Evolutionary conservation across 805 yeast genomes (phyloP).

Genomic region (Nakazawaea molendinolei): DNA sequence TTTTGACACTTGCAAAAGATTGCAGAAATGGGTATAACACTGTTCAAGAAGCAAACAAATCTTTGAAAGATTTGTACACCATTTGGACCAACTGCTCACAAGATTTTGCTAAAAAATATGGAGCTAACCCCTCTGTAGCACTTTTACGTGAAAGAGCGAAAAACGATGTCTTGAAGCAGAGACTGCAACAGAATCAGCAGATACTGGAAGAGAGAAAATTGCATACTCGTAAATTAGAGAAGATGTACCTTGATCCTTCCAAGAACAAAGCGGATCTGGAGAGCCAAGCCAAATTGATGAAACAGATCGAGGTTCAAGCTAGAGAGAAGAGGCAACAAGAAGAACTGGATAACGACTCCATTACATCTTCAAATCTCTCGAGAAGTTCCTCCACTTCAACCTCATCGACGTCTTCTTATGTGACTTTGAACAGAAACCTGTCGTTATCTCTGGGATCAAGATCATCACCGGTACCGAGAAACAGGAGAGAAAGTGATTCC

Average conservation of each 20-base stretch:
- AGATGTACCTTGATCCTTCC: slow-evolving; percentile 19
- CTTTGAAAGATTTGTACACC: slow-evolving; percentile 30
- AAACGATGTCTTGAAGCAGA: slow-evolving; percentile 8
- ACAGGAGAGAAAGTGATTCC: neutral
- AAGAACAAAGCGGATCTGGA: slow-evolving; percentile 20
- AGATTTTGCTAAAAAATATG: slow-evolving; percentile 30
- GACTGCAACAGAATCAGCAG: slow-evolving; percentile 4
- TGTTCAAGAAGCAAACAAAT: slow-evolving; percentile 23
- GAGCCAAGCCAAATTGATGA: slow-evolving; percentile 19
- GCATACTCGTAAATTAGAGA: slow-evolving; percentile 16
- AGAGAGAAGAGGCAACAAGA: slow-evolving; percentile 20
- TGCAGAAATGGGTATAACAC: slow-evolving; percentile 31
- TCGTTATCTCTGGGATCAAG: too few relatives aligned
- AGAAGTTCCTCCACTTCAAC: slow-evolving; percentile 15
- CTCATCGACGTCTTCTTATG: slow-evolving; percentile 12
- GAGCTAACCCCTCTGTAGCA: slow-evolving; percentile 13
- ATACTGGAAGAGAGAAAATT: slow-evolving; percentile 1
- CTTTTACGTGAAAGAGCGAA: slow-evolving; percentile 11
- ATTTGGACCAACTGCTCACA: slow-evolving; percentile 39
- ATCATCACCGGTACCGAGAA: too few relatives aligned
- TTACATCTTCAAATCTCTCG: slow-evolving; percentile 12
- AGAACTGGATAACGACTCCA: slow-evolving; percentile 16
- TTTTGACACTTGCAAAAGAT: slow-evolving; percentile 34
- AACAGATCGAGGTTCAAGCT: slow-evolving; percentile 18
- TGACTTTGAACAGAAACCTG: too few relatives aligned